Evolutionary conservation across 23 red algal genomes (phyloP), one percentile per base, ranked within the genome.

Genomic region (Agarophyton chilense): DNA sequence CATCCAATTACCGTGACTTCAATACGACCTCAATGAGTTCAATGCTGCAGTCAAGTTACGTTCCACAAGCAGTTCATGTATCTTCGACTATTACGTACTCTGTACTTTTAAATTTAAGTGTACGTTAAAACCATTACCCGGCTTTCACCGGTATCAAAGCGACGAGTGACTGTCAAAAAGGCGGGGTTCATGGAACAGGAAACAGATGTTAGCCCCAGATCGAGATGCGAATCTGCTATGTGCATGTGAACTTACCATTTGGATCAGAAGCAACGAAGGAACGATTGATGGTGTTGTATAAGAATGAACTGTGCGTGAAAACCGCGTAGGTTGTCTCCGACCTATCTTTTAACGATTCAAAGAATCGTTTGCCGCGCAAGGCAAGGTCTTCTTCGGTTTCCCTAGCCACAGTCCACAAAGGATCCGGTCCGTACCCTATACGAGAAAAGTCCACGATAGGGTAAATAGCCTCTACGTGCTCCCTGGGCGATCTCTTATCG

Each of bases 291-390:
- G 82, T 94, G 24, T 94, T 77, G 56, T 35, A 85, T 42, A 94
- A 60, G 32, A 94, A 94, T n/a, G 91, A 84, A 50, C 81, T 86
- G 44, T 94, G 91, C n/a, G 91, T 39, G 26, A 94, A 77, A 24
- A 86, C 43, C 2, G 76, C 81, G 35, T 87, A 58, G 22, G 57
- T 53, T 14, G 51, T 85, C 44, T 94, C 91, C 28, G 91, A 71
- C 11, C 78, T n/a, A 49, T 78, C 91, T 39, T 52, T 56, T 45
- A 94, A 31, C 21, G 19, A 36, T 35, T 61, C 33, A 13, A 94
- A 86, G 72, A 94, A 94, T 28, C 16, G n/a, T 40, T 72, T 84
- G 18, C 81, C 80, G 41, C 91, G 42, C 17, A n/a, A 81, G 0
- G 81, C 91, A 40, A 86, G 70, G 1, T 94, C 47, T 35, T 86